These are phyloP conservation scores for Aspergillus fumigatiaffinis DNA, from an alignment of 2,329 filamentous ascomycete genomes.

Conservation along the genomic window DNA sequence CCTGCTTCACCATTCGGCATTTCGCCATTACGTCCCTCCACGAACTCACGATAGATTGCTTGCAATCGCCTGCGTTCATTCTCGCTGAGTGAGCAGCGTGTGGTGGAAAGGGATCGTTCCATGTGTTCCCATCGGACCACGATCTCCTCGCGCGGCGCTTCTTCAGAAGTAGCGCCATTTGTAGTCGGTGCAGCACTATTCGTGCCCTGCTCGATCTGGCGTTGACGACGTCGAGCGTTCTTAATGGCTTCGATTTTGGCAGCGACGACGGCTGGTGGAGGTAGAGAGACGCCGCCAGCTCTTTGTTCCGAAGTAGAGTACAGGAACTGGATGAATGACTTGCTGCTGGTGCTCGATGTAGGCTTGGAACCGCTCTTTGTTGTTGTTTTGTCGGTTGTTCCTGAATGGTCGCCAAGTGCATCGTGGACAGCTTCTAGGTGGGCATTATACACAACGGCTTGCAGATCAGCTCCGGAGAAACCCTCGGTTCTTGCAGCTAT, in stretches of 20 bases:
- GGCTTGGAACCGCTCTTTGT: slow-evolving; percentile 26
- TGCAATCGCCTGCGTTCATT: slow-evolving; percentile 71
- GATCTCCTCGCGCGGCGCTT: slow-evolving; percentile 59
- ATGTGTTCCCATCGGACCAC: slow-evolving; percentile 82
- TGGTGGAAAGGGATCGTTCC: slow-evolving; percentile 69
- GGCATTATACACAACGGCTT: slow-evolving; percentile 92
- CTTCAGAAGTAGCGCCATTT: slow-evolving; percentile 20
- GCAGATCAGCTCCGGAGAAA: slow-evolving; percentile 89
- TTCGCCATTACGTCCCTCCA: slow-evolving; percentile 87
- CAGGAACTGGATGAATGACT: slow-evolving; percentile 72
- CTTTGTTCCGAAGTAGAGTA: slow-evolving; percentile 60
- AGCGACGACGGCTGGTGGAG: slow-evolving; percentile 73
- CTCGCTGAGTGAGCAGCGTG: slow-evolving; percentile 75
- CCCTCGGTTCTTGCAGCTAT: slow-evolving; percentile 79
- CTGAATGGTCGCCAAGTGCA: slow-evolving; percentile 60
- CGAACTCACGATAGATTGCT: slow-evolving; percentile 87
- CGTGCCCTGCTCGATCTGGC: slow-evolving; percentile 44
- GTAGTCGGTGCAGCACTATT: slow-evolving; percentile 15
- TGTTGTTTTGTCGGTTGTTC: slow-evolving; percentile 37
- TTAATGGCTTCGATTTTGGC: slow-evolving; percentile 81
- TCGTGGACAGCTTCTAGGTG: slow-evolving; percentile 97
- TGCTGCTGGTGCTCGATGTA: slow-evolving; percentile 34
- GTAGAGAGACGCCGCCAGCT: slow-evolving; percentile 56
- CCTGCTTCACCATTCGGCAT: slow-evolving; percentile 91
- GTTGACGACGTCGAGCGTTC: slow-evolving; percentile 61